These are phyloP conservation scores for Cubamyces sp. DNA, from an alignment of 768 basidiomycete species.

Conservation along the genomic window DNA sequence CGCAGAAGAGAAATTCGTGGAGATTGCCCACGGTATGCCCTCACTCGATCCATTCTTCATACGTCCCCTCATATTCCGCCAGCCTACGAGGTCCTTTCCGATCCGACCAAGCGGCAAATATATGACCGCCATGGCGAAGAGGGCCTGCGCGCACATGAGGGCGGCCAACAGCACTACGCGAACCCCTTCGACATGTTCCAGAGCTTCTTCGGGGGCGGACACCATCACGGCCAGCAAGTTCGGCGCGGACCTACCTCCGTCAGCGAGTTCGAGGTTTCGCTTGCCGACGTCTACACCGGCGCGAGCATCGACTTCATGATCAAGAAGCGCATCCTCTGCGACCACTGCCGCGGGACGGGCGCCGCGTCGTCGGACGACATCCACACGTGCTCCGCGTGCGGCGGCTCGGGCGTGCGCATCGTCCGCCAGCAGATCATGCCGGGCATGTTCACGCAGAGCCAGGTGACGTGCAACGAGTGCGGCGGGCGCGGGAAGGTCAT, in stretches of 20 bases:
- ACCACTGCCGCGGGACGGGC: conserved; percentile 95
- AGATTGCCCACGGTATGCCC: conserved; percentile 81
- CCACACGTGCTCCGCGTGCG: conserved; percentile 82
- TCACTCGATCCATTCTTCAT: background rate
- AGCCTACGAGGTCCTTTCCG: conserved; percentile 97
- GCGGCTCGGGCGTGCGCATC: conserved; percentile 83
- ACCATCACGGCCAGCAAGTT: conserved; percentile 67
- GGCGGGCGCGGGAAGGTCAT: conserved; percentile 83
- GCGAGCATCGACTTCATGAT: conserved; percentile 91
- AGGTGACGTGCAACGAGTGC: conserved; percentile 83
- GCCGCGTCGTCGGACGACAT: conserved; percentile 90
- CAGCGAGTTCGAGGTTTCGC: conserved; percentile 82
- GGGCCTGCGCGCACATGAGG: conserved; percentile 89
- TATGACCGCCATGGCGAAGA: conserved; percentile 97
- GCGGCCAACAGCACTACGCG: conserved; percentile 70
- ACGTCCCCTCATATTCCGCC: background rate
- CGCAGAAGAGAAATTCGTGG: conserved; percentile 86
- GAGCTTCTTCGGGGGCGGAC: conserved; percentile 86
- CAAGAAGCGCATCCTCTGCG: conserved; percentile 90
- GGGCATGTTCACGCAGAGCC: conserved; percentile 92
- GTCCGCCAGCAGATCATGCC: conserved; percentile 95
- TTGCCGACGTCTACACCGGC: conserved; percentile 91
- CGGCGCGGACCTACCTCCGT: conserved; percentile 77
- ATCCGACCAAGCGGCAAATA: conserved; percentile 86
- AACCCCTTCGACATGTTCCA: conserved; percentile 97